A percentile compares a stretch with the other conserved stretches of the same genome.
Evolutionary conservation across 2,329 filamentous ascomycete genomes (phyloP).

Genomic region (Apiospora aurea): DNA sequence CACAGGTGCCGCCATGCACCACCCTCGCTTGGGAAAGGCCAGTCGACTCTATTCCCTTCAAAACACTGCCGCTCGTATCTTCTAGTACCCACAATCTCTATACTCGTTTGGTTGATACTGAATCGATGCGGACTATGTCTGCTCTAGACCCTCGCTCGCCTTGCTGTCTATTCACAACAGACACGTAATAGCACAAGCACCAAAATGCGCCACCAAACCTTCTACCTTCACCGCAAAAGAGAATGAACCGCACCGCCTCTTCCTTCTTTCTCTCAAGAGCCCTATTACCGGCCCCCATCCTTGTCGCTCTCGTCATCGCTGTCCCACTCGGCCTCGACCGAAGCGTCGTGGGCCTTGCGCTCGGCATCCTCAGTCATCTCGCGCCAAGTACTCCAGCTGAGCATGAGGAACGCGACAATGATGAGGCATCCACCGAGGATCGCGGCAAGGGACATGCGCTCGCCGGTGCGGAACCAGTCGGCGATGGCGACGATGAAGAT

Average conservation of each 20-base stretch:
- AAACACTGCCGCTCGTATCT: background rate
- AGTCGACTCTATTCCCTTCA: background rate
- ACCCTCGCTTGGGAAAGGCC: background rate
- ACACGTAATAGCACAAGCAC: background rate
- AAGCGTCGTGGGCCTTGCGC: constrained; percentile 52
- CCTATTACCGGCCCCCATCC: background rate
- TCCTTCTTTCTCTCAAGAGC: background rate
- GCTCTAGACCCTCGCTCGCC: background rate
- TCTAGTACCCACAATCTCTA: constrained; percentile 17
- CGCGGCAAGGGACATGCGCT: constrained; percentile 76
- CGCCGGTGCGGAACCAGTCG: constrained; percentile 85
- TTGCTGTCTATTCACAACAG: constrained; percentile 12
- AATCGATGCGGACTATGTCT: background rate
- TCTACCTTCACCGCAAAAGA: background rate
- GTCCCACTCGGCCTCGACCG: constrained; percentile 19
- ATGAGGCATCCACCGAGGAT: constrained; percentile 87
- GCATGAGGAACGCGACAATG: constrained; percentile 82
- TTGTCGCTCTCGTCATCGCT: constrained; percentile 24
- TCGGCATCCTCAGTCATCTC: constrained; percentile 88
- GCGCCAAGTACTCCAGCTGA: constrained; percentile 90
- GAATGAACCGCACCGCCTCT: background rate
- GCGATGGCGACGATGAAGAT: constrained; percentile 96
- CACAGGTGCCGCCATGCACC: background rate
- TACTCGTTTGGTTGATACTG: background rate
- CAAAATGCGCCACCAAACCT: background rate